Percentiles rank a stretch among this genome's conserved stretches.
Evolutionary conservation across 257 asterid species (phyloP).

Genomic region (Parsonsia alboflavescens): DNA sequence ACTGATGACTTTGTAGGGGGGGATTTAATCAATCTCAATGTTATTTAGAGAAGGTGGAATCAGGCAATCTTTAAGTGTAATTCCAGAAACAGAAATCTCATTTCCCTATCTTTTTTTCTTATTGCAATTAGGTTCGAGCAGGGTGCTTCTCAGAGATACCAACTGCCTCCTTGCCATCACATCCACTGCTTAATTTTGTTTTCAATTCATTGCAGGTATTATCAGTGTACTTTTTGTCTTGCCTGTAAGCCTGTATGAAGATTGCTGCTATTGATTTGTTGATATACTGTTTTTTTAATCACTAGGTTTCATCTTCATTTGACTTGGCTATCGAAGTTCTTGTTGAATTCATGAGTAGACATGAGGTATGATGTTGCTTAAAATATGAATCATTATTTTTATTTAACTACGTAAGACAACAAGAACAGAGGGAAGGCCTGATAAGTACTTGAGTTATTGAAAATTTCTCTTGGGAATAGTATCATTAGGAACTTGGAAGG

Average conservation of each 20-base stretch:
- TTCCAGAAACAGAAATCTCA: not conserved
- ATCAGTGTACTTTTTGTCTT: constrained; percentile 11
- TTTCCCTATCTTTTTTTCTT: constrained; percentile 10
- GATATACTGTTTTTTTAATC: constrained; percentile 2
- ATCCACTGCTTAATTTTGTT: constrained; percentile 67
- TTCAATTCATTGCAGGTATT: constrained; percentile 74
- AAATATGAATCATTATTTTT: constrained; percentile 3
- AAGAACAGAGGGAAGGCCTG: not conserved
- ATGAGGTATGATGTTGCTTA: constrained; percentile 54
- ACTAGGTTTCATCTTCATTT: constrained; percentile 64
- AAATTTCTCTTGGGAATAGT: not conserved
- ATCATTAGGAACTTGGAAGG: not conserved
- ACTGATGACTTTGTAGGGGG: not conserved
- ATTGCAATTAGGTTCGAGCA: constrained; percentile 69
- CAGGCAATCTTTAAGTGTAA: not conserved
- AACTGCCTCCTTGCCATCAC: constrained; percentile 52
- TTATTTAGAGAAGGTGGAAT: not conserved
- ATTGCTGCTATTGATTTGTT: not conserved
- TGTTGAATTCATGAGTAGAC: constrained; percentile 69
- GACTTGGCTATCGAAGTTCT: constrained; percentile 82
- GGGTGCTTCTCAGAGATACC: constrained; percentile 82
- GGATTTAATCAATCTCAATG: not conserved
- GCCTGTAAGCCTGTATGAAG: constrained; percentile 12
- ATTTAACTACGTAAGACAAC: not conserved
- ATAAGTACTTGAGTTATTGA: not conserved